Conservation (phyloP, 371 early-diverging fungal species). For the Haplosporangium sp. region DNA sequence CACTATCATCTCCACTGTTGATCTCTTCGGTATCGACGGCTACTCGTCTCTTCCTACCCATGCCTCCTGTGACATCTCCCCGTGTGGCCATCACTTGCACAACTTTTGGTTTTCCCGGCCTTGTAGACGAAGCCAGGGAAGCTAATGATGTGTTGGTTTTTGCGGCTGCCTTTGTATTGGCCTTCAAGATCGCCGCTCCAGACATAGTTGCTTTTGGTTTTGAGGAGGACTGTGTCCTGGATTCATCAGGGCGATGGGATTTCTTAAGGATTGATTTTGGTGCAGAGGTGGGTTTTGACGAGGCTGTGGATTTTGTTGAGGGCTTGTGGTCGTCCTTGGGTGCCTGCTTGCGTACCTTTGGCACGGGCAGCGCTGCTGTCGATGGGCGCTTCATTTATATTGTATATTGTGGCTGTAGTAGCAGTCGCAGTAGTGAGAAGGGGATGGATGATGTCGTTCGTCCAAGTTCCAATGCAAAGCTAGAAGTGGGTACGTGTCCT, state of each 20-base stretch:
- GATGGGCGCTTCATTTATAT: constrained; percentile 36
- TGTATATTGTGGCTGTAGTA: background rate
- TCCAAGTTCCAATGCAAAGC: background rate
- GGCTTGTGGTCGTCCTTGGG: constrained; percentile 36
- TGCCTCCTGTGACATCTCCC: constrained; percentile 52
- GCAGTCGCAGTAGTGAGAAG: too few relatives aligned
- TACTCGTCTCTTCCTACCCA: constrained; percentile 43
- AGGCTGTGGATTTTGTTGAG: constrained; percentile 1
- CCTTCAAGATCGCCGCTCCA: constrained; percentile 35
- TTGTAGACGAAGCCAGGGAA: constrained; percentile 5
- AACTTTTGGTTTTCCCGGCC: constrained; percentile 20
- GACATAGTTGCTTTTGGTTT: constrained; percentile 44
- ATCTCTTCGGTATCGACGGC: constrained; percentile 17
- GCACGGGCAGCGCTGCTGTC: constrained; percentile 21
- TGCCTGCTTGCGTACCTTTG: constrained; percentile 45
- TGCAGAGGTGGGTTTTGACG: constrained; percentile 17
- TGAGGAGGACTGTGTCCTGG: too few relatives aligned
- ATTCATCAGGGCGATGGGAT: constrained; percentile 23
- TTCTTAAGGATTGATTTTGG: constrained; percentile 47
- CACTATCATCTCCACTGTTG: constrained; percentile 32
- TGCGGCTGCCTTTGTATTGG: constrained; percentile 32
- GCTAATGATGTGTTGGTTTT: constrained; percentile 11
- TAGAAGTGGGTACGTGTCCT: too few relatives aligned
- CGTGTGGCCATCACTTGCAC: constrained; percentile 30
- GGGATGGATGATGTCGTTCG: background rate